Evolutionary conservation across 1,284 basidiomycete species (phyloP), one percentile per base, ranked within the genome.

Genomic region (Somion occarium): DNA sequence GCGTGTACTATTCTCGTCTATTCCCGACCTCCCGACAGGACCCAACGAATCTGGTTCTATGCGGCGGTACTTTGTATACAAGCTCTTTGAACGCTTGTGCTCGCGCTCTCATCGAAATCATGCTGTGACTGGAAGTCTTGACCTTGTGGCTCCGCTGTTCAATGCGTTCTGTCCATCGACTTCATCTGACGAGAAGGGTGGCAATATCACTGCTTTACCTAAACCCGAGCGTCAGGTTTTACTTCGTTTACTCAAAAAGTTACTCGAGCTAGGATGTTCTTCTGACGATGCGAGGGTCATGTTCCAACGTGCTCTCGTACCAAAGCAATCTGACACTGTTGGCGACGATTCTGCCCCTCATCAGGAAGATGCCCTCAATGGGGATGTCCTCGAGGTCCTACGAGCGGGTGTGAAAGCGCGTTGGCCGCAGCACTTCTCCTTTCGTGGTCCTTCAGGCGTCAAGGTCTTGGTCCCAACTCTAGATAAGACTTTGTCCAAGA

Each of bases 381-480:
- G 69, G 7, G 85, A 87, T 47, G 73, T 88, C 39, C 64, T 89
- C 39, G 88, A 90, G 46, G 65, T 88, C 20, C 72, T 90, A 49
- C 77, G 85, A 7, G 73, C 77, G 27, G 80, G 79, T 0, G 81
- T 87, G 73, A 84, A 79, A 63, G 80, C 82, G 42, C 75, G 80
- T 25, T 90, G 87, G 88, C 79, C 83, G 0, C 77, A 82, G 53
- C 88, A 91, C 59, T 78, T 90, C 54, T 86, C 82, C 2, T 68
- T 91, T 56, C 80, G 82, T 61, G 73, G 74, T 2, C 63, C 68
- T 3, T 77, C 84, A 2, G 68, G 75, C 2, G 56, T 88, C 2
- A 68, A 72, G 2, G 60, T 82, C 19, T 64, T 64, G 0, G 73
- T 80, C 44, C 22, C 38, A 13, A 19, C 20, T 11, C 25, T 34